Evolutionary conservation across 495 filamentous ascomycete species (phyloP), one percentile per base, ranked within the genome.

Genomic region (Neurospora hispaniola): DNA sequence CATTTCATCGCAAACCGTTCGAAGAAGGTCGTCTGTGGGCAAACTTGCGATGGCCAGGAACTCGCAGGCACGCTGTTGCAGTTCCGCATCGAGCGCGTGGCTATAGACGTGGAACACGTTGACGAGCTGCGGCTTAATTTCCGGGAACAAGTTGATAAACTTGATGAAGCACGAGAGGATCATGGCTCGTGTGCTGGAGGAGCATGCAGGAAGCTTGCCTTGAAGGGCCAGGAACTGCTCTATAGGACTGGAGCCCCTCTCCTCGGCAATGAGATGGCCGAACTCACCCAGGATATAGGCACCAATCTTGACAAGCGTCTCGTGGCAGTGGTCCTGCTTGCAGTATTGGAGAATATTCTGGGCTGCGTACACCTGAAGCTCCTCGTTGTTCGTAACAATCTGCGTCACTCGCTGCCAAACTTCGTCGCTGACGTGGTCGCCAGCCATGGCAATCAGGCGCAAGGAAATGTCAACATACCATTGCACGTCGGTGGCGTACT

Each of bases 391-490:
- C 44, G 96, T 98, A 73, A 99, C 94, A 76, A 99, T 98, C 81
- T 98, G 96, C 75, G 97, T 98, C 71, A 99, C 94, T 75, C 96
- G 90, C 75, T 99, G 96, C 96, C 96, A 99, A 35, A 99, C 96
- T 83, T 99, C 96, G 71, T 99, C 96, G 81, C 95, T 98, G 71
- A 99, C 95, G 82, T 99, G 96, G 77, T 99, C 96, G 73, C 96
- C 96, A 11, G 96, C 96, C 86, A 98, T 92, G 38, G 96, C 94
- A 72, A 99, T 92, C 39, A 99, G 88, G 70, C 95, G 92, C 75
- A 99, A 84, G 5, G 96, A 97, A 73, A 98, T 97, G 79, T 99
- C 94, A 72, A 99, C 96, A 83, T 99, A 99, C 96, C 96, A 99
- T 80, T 97, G 94, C 18, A 97, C 92, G 79, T 99, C 94, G 1